These are phyloP conservation scores for Allodekkera sacchari DNA, from an alignment of 805 yeast species.

Conservation along the genomic window DNA sequence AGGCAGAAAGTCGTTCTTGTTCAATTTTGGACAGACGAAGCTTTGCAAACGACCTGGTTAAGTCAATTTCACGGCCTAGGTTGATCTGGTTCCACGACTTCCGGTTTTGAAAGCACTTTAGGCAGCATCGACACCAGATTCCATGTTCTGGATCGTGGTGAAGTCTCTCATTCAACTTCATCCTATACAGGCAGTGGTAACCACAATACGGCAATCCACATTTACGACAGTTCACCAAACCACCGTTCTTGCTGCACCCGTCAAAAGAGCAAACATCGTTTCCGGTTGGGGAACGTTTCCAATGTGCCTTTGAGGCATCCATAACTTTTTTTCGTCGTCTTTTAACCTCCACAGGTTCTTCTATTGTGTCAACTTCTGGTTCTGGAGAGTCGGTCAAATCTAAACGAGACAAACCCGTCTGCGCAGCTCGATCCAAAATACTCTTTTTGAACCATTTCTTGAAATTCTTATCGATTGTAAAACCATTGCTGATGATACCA, in stretches of 20 bases:
- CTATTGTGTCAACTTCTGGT: too few species aligned
- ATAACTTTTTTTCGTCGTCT: constrained; percentile 2
- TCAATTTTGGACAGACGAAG: constrained; percentile 41
- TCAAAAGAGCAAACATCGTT: constrained; percentile 33
- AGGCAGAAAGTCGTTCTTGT: constrained; percentile 8
- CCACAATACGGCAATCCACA: constrained; percentile 72
- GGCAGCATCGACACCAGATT: constrained; percentile 66
- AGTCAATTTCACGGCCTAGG: constrained; percentile 25
- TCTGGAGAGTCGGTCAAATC: too few species aligned
- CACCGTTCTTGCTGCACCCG: constrained; percentile 35
- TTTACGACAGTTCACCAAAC: constrained; percentile 57
- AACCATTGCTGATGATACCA: not conserved
- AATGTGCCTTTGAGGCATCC: constrained; percentile 40
- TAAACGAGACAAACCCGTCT: too few species aligned
- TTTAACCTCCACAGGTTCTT: not conserved
- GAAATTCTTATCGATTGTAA: constrained; percentile 26
- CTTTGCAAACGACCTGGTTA: constrained; percentile 8
- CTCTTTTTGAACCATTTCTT: constrained; percentile 30
- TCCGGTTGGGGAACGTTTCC: constrained; percentile 45
- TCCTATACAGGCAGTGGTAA: constrained; percentile 47
- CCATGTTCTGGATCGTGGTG: constrained; percentile 42
- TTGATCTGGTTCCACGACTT: constrained; percentile 40
- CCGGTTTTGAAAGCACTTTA: constrained; percentile 44
- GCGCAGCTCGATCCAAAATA: constrained; percentile 1
- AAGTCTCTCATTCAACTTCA: constrained; percentile 42